A percentile compares a stretch with the other conserved stretches of the same genome.
phyloP scores from a whole-genome alignment of 2,329 filamentous ascomycete genomes.

The Scorias spongiosa region DNA sequence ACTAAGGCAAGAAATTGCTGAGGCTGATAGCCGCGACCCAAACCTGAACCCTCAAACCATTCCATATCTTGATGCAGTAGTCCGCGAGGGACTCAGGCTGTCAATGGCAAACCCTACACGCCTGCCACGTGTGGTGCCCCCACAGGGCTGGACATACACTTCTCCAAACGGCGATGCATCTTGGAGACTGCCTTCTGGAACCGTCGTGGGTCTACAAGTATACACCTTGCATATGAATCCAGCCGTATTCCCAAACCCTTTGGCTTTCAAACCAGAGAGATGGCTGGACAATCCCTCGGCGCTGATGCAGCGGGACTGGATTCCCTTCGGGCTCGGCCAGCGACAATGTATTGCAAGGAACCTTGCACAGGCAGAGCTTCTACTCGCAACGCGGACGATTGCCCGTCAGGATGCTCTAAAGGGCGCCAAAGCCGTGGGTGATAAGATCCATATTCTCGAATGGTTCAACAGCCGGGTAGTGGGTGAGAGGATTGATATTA shows the following conservation, averaged over 20 bases:
- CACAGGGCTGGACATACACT: constrained; percentile 21
- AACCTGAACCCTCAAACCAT: constrained; percentile 20
- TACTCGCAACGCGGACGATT: constrained; percentile 27
- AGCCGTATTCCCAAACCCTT: constrained; percentile 27
- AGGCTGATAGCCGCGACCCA: constrained; percentile 10
- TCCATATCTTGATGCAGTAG: constrained; percentile 33
- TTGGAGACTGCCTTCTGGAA: constrained; percentile 24
- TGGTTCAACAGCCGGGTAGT: constrained; percentile 42
- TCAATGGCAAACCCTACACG: constrained; percentile 37
- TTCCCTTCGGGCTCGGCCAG: constrained; percentile 35
- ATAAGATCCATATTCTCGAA: constrained; percentile 35
- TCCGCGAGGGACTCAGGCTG: constrained; percentile 36
- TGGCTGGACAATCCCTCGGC: constrained; percentile 26
- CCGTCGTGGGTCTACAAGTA: constrained; percentile 30
- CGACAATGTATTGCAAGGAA: constrained; percentile 37
- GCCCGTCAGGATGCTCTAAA: constrained; percentile 29
- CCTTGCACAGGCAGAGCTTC: constrained; percentile 31
- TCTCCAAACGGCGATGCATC: constrained; percentile 2
- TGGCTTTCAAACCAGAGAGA: constrained; percentile 32
- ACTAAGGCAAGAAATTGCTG: constrained; percentile 17
- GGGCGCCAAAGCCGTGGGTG: constrained; percentile 26
- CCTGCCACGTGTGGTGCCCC: constrained; percentile 33
- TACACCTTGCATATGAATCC: constrained; percentile 34
- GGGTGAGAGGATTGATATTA: constrained; percentile 32
- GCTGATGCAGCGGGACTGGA: constrained; percentile 28